Evolutionary conservation across 1,284 basidiomycete species (phyloP).

Genomic region (Moesziomyces aphidis): DNA sequence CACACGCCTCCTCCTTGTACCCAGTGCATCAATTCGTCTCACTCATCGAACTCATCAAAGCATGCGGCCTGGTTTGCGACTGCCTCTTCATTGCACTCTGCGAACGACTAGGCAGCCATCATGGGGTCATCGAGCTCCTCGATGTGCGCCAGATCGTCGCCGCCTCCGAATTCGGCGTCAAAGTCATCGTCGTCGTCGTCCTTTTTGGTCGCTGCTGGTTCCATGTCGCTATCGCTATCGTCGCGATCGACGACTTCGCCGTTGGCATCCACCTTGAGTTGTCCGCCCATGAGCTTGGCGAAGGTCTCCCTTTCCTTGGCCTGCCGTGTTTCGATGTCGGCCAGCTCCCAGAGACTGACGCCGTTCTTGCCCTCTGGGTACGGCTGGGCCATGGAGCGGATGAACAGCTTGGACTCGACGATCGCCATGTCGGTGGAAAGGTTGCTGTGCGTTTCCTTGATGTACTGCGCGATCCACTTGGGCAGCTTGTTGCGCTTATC

Average conservation of each 20-base stretch:
- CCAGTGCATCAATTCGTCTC: not conserved
- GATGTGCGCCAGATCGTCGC: slow-evolving; percentile 33
- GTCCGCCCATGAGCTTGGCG: slow-evolving; percentile 55
- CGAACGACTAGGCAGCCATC: not conserved
- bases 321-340: slow-evolving; percentile 84
- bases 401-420: slow-evolving; percentile 93
- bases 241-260: slow-evolving; percentile 47
- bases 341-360: slow-evolving; percentile 91
- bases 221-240: slow-evolving; percentile 35
- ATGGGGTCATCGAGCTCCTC: slow-evolving; percentile 23
- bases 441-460: slow-evolving; percentile 91
- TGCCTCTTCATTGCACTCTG: not conserved
- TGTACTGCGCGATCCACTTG: slow-evolving; percentile 99
- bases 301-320: slow-evolving; percentile 76
- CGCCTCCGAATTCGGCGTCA: slow-evolving; percentile 54
- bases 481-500: slow-evolving; percentile 98
- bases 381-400: slow-evolving; percentile 97
- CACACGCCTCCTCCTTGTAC: no score
- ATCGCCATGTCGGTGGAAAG: slow-evolving; percentile 98
- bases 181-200: slow-evolving; percentile 54
- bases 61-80: not conserved
- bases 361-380: slow-evolving; percentile 91
- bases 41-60: not conserved
- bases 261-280: slow-evolving; percentile 42
- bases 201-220: not conserved